A percentile compares a stretch with the other conserved stretches of the same genome.
Conservation (phyloP, 129 eudicot species). For the Silybum marianum region DNA sequence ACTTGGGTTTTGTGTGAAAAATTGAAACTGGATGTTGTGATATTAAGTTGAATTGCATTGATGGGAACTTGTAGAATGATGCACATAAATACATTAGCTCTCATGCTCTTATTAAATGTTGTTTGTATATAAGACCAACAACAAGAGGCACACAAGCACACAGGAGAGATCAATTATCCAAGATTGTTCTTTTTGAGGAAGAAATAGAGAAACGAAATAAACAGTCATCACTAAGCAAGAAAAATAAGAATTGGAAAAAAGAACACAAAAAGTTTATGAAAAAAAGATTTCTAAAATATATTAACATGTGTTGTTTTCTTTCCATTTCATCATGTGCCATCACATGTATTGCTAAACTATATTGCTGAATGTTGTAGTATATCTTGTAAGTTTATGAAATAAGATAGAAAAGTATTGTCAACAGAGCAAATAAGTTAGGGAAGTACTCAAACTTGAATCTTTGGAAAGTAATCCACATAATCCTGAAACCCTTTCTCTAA, state of each 20-base stretch:
- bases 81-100: conserved; percentile 96
- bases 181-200: not conserved
- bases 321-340: not conserved
- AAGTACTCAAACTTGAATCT: not conserved
- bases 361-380: not conserved
- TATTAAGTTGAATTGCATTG: no score
- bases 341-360: not conserved
- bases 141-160: not conserved
- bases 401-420: not conserved
- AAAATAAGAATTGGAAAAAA: no score
- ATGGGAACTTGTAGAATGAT: conserved; percentile 32
- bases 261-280: no score
- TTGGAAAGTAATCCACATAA: not conserved
- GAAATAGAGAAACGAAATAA: no score
- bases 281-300: no score
- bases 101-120: conserved; percentile 84
- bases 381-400: not conserved
- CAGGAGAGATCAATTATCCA: not conserved
- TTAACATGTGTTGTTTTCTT: no score
- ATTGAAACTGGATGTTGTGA: no score
- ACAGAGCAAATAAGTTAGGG: not conserved
- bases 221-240: no score
- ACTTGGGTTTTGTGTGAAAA: no score
- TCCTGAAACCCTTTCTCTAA: not conserved
- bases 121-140: conserved; percentile 42